Evolutionary conservation across 73 alveolate species (phyloP), one percentile per base, ranked within the genome.

Genomic region (Urostyla sp.): DNA sequence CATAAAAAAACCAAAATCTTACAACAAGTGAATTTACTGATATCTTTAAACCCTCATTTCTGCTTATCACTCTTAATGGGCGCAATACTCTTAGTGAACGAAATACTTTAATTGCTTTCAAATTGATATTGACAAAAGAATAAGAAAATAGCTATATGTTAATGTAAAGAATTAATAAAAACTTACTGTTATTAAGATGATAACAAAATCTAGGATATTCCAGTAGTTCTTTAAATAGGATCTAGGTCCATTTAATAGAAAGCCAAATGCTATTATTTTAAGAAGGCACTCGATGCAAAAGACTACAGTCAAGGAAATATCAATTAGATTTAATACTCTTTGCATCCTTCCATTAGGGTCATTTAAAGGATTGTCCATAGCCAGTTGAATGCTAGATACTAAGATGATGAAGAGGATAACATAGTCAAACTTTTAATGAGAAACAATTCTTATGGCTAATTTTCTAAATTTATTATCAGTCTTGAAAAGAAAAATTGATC

Each of bases 21-120:
- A 45, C 27, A 34, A 26, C 53, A 7, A 55, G 28, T 8, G 87
- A 34, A 24, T 45, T 40, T 0, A 75, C 26, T 4, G 72, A 36
- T 38, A 85, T 83, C 83, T 69, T 92, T 18, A 92, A 50, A 18
- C 94, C 89, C 37, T 90, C 82, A 54, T 88, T 90, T 55, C 91
- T 80, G 16, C 91, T 74, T 18, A 90, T 89, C 61, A 90, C 75
- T 50, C 95, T 67, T 4, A 90, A 67, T n/a, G 94, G 94, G 16
- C 95, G 40, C 32, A 92, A 57, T 0, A 92, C 94, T 60, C 88
- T 53, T 28, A 92, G 60, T 34, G 88, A 57, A 72, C 96, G 75
- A 10, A 89, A 44, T 13, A 80, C 79, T 49, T 82, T 73, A 28
- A 91, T 60, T n/a, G 75, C 51, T 2, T 67, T 54, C 8, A 80